Conservation (phyloP, 2,329 filamentous ascomycete species). For the Biscogniauxia mediterranea region DNA sequence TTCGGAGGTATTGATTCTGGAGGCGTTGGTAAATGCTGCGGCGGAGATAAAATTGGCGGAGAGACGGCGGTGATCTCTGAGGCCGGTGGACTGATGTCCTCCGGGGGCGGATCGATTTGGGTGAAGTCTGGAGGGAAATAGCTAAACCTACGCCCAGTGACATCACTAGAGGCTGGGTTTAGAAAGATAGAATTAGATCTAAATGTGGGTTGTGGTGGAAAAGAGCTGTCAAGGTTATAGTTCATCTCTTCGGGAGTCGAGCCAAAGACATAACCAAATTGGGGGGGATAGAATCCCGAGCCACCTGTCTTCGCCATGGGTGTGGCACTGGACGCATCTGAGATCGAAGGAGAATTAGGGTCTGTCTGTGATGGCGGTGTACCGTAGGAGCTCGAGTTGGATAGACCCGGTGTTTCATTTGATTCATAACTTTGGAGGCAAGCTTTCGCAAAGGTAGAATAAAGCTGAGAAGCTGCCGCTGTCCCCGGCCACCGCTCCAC, state of each 20-base stretch:
- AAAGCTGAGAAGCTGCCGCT: slow-evolving; percentile 78
- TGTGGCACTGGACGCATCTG: slow-evolving; percentile 39
- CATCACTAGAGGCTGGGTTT: slow-evolving; percentile 54
- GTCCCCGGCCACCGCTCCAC: slow-evolving; percentile 92
- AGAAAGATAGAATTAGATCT: slow-evolving; percentile 66
- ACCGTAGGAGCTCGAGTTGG: slow-evolving; percentile 35
- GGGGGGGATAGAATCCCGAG: slow-evolving; percentile 47
- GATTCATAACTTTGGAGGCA: slow-evolving; percentile 85
- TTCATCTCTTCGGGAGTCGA: slow-evolving; percentile 53
- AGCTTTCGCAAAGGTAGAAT: slow-evolving; percentile 79
- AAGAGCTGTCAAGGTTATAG: slow-evolving; percentile 44
- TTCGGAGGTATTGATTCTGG: slow-evolving; percentile 28
- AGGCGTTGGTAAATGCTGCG: slow-evolving; percentile 27
- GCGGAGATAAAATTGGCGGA: slow-evolving; percentile 29
- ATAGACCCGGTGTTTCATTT: slow-evolving; percentile 40
- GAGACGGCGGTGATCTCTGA: slow-evolving; percentile 29
- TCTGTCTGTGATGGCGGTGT: slow-evolving; percentile 50
- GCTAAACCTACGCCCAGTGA: slow-evolving; percentile 57
- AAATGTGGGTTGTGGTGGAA: slow-evolving; percentile 52
- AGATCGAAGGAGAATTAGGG: slow-evolving; percentile 46
- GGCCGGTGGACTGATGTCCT: slow-evolving; percentile 29
- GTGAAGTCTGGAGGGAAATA: slow-evolving; percentile 61
- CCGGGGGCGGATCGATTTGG: slow-evolving; percentile 34
- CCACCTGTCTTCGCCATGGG: slow-evolving; percentile 34
- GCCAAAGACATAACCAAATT: slow-evolving; percentile 60